Percentiles rank a stretch among this genome's conserved stretches.
Conservation (phyloP, 2,329 filamentous ascomycete genomes). For the Hypoxylon sp. region DNA sequence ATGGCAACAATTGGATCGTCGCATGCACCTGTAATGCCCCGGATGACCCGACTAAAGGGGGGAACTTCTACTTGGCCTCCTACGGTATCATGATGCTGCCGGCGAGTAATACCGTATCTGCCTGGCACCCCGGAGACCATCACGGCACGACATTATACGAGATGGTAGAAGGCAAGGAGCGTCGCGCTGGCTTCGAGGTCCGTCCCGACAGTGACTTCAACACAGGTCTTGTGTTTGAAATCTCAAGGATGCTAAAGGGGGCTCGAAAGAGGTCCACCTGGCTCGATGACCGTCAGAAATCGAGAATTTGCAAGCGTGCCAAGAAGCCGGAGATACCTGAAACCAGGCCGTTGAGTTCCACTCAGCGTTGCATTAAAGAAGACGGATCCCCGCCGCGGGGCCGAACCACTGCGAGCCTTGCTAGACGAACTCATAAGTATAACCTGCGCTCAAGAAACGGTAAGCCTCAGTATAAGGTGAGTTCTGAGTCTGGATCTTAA, state of each 20-base stretch:
- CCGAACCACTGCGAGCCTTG: too few species aligned
- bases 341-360: neutral
- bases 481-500: too few species aligned
- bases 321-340: too few species aligned
- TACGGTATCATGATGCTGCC: conserved; percentile 44
- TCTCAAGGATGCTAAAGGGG: neutral
- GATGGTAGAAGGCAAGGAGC: conserved; percentile 12
- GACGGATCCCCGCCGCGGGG: too few species aligned
- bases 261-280: neutral
- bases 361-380: neutral
- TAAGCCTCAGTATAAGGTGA: too few species aligned
- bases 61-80: conserved; percentile 42
- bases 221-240: neutral
- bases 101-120: conserved; percentile 39
- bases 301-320: neutral
- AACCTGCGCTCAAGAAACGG: too few species aligned
- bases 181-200: neutral
- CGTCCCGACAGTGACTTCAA: neutral
- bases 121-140: conserved; percentile 38
- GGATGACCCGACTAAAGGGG: conserved; percentile 27
- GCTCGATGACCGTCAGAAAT: neutral
- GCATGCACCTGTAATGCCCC: conserved; percentile 34
- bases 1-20: conserved; percentile 42
- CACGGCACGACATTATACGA: conserved; percentile 44
- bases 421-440: too few species aligned